phyloP scores from a whole-genome alignment of 352 stramenopile genomes.

The Elongisporangium prolatum region DNA sequence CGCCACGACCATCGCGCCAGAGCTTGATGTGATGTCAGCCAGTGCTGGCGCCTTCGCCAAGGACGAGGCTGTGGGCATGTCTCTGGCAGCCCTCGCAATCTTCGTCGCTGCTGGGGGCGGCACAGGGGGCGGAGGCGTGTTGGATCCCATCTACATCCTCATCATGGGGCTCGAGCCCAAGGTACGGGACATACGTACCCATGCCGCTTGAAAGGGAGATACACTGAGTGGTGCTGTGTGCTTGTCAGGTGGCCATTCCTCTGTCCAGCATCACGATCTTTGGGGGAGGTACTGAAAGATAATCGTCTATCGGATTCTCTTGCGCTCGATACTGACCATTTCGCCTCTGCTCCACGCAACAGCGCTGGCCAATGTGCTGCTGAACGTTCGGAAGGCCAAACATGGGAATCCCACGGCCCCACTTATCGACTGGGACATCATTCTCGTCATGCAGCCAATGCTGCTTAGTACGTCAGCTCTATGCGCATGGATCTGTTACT shows the following conservation, averaged over 20 bases:
- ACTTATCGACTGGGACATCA: conserved; percentile 97
- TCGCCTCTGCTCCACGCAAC: background rate
- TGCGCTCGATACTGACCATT: too few relatives aligned
- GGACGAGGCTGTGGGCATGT: conserved; percentile 48
- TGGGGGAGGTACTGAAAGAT: conserved; percentile 46
- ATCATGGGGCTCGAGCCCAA: conserved; percentile 91
- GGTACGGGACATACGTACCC: conserved; percentile 9
- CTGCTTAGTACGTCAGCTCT: conserved; percentile 42
- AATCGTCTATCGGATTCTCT: background rate
- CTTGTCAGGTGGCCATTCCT: conserved; percentile 82
- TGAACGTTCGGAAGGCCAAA: conserved; percentile 91
- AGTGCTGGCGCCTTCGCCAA: conserved; percentile 13
- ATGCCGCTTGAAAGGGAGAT: background rate
- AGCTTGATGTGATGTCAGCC: background rate
- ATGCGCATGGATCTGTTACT: background rate
- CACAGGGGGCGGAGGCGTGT: conserved; percentile 91
- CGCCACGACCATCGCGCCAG: background rate
- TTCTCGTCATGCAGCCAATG: conserved; percentile 95
- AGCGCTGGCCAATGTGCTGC: conserved; percentile 90
- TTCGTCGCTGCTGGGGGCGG: conserved; percentile 86
- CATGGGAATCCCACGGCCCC: conserved; percentile 64
- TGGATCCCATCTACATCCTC: conserved; percentile 96
- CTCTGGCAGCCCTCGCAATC: conserved; percentile 55
- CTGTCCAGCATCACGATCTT: conserved; percentile 96
- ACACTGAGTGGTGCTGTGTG: conserved; percentile 5